Conservation (phyloP, 371 early-diverging fungal species). For the Mortierella sp. region DNA sequence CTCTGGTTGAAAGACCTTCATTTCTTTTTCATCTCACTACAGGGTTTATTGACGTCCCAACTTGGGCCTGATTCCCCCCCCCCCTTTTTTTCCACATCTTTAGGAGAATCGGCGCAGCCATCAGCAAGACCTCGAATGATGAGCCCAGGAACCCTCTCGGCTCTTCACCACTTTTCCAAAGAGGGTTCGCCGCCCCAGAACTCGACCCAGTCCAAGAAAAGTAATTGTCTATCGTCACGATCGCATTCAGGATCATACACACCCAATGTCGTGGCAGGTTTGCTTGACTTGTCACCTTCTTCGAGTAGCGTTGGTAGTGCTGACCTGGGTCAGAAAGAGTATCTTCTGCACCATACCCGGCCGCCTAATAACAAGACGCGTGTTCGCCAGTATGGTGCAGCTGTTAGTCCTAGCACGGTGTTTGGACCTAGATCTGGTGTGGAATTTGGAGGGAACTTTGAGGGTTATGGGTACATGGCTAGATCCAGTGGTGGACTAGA, state of each 20-base stretch:
- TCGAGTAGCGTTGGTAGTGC: not conserved
- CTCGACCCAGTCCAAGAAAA: too few species aligned
- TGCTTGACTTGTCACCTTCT: not conserved
- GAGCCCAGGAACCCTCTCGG: not conserved
- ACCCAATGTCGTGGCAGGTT: not conserved
- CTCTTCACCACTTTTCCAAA: not conserved
- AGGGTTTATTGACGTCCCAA: too few species aligned
- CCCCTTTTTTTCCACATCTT: too few species aligned
- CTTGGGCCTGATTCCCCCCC: too few species aligned
- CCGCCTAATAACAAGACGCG: not conserved
- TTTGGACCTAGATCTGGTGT: not conserved
- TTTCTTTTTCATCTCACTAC: too few species aligned
- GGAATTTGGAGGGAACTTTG: not conserved
- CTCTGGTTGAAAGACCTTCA: too few species aligned
- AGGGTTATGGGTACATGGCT: not conserved
- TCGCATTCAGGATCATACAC: not conserved
- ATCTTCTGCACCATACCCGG: constrained; percentile 12
- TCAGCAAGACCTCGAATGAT: not conserved
- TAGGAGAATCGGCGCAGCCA: not conserved
- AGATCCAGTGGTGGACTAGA: not conserved
- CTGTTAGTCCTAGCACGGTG: not conserved
- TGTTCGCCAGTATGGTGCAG: not conserved
- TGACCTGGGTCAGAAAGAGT: constrained; percentile 22
- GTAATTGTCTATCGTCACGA: too few species aligned
- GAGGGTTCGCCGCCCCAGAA: not conserved